Evolutionary conservation across 2,329 filamentous ascomycete species (phyloP).

Genomic region (Trichoderma sp.): DNA sequence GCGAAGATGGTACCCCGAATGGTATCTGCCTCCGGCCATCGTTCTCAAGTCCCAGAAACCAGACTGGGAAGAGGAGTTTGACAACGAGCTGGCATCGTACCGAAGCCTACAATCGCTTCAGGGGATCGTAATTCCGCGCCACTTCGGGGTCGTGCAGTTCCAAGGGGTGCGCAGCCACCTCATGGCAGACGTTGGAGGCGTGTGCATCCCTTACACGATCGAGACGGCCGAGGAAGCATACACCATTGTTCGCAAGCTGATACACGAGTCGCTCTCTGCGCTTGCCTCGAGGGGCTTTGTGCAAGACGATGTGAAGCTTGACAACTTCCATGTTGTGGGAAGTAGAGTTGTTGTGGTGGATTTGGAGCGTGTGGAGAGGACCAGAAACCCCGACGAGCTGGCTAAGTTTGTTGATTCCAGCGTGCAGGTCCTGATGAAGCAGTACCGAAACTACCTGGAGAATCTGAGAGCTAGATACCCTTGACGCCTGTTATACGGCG

Average conservation of each 20-base stretch:
- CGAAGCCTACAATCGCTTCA: constrained; percentile 30
- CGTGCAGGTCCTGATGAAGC: constrained; percentile 17
- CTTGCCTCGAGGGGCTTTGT: constrained; percentile 27
- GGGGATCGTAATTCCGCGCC: constrained; percentile 31
- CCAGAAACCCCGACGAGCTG: constrained; percentile 9
- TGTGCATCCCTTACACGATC: constrained; percentile 27
- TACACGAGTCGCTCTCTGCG: constrained; percentile 33
- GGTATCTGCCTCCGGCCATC: constrained; percentile 26
- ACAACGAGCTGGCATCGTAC: constrained; percentile 31
- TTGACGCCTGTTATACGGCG: constrained; percentile 2
- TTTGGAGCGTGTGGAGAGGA: constrained; percentile 27
- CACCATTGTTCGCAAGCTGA: constrained; percentile 31
- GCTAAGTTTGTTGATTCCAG: constrained; percentile 16
- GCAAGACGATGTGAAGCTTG: constrained; percentile 31
- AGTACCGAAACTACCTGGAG: constrained; percentile 22
- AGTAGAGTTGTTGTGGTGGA: constrained; percentile 30
- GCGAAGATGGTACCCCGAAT: constrained; percentile 27
- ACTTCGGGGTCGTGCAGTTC: constrained; percentile 29
- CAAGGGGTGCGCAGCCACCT: constrained; percentile 30
- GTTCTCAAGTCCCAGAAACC: constrained; percentile 31
- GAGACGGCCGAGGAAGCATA: constrained; percentile 28
- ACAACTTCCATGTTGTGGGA: constrained; percentile 30
- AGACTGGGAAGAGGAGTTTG: constrained; percentile 35
- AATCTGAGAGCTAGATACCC: constrained; percentile 22
- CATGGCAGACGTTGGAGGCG: constrained; percentile 33